A percentile compares a stretch with the other conserved stretches of the same genome.
Evolutionary conservation across 2,329 filamentous ascomycete species (phyloP).

Genomic region (Colletotrichum trifolii): DNA sequence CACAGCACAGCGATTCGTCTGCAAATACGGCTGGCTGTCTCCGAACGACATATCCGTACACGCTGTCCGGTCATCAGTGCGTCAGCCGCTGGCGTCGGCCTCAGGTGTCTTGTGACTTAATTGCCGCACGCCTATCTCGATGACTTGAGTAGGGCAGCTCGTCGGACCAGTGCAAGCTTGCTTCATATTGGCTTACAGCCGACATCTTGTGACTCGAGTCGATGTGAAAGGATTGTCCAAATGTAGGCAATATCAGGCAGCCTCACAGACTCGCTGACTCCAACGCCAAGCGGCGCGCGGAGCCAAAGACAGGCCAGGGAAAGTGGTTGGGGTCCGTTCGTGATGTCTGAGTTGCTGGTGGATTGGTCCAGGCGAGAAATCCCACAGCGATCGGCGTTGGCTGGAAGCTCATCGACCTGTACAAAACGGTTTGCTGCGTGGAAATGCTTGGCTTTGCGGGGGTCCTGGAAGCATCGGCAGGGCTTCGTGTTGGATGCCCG

Average conservation of each 20-base stretch:
- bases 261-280: slow-evolving; percentile 24
- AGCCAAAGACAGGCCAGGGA: slow-evolving; percentile 20
- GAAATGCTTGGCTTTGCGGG: slow-evolving; percentile 31
- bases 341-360: slow-evolving; percentile 9
- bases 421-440: slow-evolving; percentile 5
- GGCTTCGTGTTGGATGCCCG: not conserved
- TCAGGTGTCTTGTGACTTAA: not conserved
- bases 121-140: not conserved
- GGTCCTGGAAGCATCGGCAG: slow-evolving; percentile 32
- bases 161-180: not conserved
- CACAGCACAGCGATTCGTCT: not conserved
- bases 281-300: slow-evolving; percentile 22
- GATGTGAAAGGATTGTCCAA: slow-evolving; percentile 2
- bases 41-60: not conserved
- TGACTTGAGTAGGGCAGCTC: not conserved
- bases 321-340: slow-evolving; percentile 24
- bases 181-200: not conserved
- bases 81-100: slow-evolving; percentile 5
- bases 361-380: slow-evolving; percentile 34
- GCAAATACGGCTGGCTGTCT: not conserved
- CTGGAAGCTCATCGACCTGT: slow-evolving; percentile 29
- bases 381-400: slow-evolving; percentile 34
- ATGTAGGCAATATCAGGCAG: slow-evolving; percentile 34
- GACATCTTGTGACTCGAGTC: slow-evolving; percentile 30
- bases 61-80: slow-evolving; percentile 4